Evolutionary conservation across 306 rosid genomes (phyloP), one percentile per base, ranked within the genome.

Genomic region (Comarum palustre): DNA sequence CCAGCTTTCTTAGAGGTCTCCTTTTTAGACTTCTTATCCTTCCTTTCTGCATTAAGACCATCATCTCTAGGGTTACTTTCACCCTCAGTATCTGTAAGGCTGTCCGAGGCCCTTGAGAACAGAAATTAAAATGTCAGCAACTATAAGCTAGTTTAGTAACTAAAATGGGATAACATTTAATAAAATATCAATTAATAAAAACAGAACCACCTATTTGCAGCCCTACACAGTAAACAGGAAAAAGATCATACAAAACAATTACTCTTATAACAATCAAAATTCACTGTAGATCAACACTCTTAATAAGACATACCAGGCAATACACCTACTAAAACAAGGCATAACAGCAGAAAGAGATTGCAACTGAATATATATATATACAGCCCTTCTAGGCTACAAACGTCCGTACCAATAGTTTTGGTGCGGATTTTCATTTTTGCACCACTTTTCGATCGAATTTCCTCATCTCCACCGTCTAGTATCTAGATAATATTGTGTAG

Each of bases 41-140:
- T 88, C 74, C 66, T 84, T 62, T 71, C 82, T 59, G 50, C 72
- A 77, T 71, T 87, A 66, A 70, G 70, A 60, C 77, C 80, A 84
- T 79, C 85, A 77, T 71, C 75, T 45, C 74, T 90, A 66, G 88
- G 80, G 76, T 75, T 74, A 65, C 73, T 77, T 78, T 64, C 85
- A 69, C 84, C 83, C 27, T 84, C 96, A 29, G 98, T 77, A 79
- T 90, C 90, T 12, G 89, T 76, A 50, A 58, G 46, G 79, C 87
- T 80, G 47, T 55, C 86, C 2, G 82, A 84, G 19, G 84, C 88
- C 91, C 98, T 93, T 50, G 43, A 77, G 52, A 67, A 75, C 14
- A 66, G n/a, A 63, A 65, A 42, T 27, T 5, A 63, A 52, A 39
- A 60, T 17, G 5, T 77, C 59, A 32, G 70, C 17, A 71, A 68